Conservation (phyloP, 1,284 basidiomycete genomes). For the Fomitiporia mediterranea region DNA sequence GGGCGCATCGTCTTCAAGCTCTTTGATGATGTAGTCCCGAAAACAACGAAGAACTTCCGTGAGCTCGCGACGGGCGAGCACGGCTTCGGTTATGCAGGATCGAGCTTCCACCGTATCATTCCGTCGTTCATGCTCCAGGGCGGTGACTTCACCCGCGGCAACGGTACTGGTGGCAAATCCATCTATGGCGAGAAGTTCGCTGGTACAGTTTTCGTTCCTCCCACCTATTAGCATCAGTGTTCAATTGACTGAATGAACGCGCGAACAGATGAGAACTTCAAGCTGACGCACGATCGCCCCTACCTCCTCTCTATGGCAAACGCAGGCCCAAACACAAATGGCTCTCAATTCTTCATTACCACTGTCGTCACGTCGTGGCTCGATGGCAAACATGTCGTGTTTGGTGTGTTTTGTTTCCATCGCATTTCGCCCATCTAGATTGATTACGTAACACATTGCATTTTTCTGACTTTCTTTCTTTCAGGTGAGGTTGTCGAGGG, state of each 20-base stretch:
- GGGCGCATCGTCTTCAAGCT: slow-evolving; percentile 77
- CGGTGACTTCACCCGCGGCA: slow-evolving; percentile 66
- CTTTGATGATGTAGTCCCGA: slow-evolving; percentile 64
- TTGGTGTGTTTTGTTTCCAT: slow-evolving; percentile 40
- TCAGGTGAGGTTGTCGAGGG: slow-evolving; percentile 70
- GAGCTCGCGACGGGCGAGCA: slow-evolving; percentile 79
- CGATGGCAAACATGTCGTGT: slow-evolving; percentile 78
- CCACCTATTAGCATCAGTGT: not conserved
- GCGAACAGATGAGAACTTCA: slow-evolving; percentile 79
- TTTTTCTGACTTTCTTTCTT: not conserved
- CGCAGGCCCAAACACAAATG: slow-evolving; percentile 67
- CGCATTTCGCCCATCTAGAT: too few species aligned
- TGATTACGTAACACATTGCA: not conserved
- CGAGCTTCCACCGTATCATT: slow-evolving; percentile 83
- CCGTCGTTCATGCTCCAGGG: slow-evolving; percentile 87
- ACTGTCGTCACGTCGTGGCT: slow-evolving; percentile 78
- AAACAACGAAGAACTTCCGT: slow-evolving; percentile 78
- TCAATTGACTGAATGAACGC: not conserved
- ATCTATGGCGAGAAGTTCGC: slow-evolving; percentile 85
- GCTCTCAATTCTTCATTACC: slow-evolving; percentile 85
- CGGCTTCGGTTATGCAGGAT: slow-evolving; percentile 60
- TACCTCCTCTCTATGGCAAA: slow-evolving; percentile 93
- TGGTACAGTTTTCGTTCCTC: slow-evolving; percentile 41
- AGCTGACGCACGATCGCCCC: slow-evolving; percentile 69
- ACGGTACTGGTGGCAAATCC: slow-evolving; percentile 86